Evolutionary conservation across 1,284 basidiomycete genomes (phyloP).

Genomic region (Ustilago nuda): DNA sequence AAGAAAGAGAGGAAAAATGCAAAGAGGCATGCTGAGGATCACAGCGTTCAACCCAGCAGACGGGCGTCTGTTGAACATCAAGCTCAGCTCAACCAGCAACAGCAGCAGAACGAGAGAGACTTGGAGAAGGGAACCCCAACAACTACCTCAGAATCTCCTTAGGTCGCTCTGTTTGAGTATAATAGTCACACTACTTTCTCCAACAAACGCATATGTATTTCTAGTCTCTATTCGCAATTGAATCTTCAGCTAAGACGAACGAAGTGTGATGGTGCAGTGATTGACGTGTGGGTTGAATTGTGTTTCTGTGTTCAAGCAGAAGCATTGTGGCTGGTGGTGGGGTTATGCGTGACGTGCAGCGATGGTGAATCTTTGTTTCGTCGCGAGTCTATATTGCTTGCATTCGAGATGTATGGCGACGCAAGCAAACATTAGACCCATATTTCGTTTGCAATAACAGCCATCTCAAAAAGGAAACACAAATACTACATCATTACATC

Average conservation of each 20-base stretch:
- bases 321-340: no score
- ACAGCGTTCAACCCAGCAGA: slow-evolving; percentile 6
- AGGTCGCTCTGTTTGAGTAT: neutral
- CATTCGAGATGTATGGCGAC: no score
- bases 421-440: no score
- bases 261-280: neutral
- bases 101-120: neutral
- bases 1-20: slow-evolving; percentile 31
- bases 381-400: no score
- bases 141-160: neutral
- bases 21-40: slow-evolving; percentile 12
- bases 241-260: neutral
- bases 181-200: neutral
- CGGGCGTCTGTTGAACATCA: slow-evolving; percentile 5
- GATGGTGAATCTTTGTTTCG: no score
- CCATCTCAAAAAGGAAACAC: no score
- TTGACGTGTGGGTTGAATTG: neutral
- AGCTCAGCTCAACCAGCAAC: neutral
- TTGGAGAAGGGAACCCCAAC: slow-evolving; percentile 1
- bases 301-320: neutral
- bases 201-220: neutral
- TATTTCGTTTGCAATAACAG: no score
- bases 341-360: no score
- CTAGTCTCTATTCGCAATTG: neutral
- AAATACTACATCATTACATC: no score